Conservation (phyloP, 1,284 basidiomycete species). For the Meripilus lineatus region DNA sequence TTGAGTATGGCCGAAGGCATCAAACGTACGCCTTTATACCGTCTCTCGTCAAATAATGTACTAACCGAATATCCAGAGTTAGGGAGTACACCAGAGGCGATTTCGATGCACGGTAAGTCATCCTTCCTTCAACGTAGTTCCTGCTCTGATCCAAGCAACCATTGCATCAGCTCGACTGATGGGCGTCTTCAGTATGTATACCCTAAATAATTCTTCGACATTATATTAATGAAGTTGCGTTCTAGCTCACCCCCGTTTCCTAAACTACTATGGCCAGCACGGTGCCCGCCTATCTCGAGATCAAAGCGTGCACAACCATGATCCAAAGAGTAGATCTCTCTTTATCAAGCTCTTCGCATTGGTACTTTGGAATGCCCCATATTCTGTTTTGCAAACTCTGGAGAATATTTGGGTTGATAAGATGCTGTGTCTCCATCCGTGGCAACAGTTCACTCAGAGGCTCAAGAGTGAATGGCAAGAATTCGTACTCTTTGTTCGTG, state of each 20-base stretch:
- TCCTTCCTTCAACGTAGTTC: too few relatives aligned
- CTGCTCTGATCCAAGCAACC: too few relatives aligned
- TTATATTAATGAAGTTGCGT: too few relatives aligned
- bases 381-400: slow-evolving; percentile 34
- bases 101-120: too few relatives aligned
- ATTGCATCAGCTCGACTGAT: neutral
- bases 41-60: neutral
- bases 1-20: slow-evolving; percentile 29
- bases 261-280: slow-evolving; percentile 49
- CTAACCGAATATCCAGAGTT: too few relatives aligned
- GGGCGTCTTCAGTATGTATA: slow-evolving; percentile 25
- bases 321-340: slow-evolving; percentile 22
- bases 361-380: slow-evolving; percentile 39
- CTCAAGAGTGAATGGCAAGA: slow-evolving; percentile 46
- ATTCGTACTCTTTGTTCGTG: slow-evolving; percentile 43
- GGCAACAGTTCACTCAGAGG: slow-evolving; percentile 36
- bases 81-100: too few relatives aligned
- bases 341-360: slow-evolving; percentile 31
- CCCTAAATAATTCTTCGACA: neutral
- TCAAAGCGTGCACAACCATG: slow-evolving; percentile 35
- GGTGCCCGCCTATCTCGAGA: slow-evolving; percentile 44
- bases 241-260: slow-evolving; percentile 39
- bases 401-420: slow-evolving; percentile 40
- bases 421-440: slow-evolving; percentile 32
- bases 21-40: slow-evolving; percentile 25